These are phyloP conservation scores for Sporothrix schenckii DNA, from an alignment of 2,329 filamentous ascomycete species.

Conservation along the genomic window DNA sequence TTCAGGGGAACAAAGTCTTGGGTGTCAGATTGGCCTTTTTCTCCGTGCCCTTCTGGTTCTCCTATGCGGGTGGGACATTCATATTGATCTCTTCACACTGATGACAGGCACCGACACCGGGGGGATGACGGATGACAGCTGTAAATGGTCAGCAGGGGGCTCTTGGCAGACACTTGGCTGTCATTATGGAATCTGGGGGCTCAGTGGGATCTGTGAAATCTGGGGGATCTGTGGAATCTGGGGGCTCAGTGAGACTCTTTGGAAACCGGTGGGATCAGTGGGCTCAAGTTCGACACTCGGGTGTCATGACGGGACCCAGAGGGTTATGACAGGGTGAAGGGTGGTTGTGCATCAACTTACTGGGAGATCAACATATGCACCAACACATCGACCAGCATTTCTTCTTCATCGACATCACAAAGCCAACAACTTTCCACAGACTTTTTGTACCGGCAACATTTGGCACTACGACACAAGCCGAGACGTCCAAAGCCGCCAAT, in stretches of 20 bases:
- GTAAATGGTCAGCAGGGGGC: conserved; percentile 1
- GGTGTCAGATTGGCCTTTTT: conserved; percentile 10
- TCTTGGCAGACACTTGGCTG: neutral
- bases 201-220: conserved; percentile 2
- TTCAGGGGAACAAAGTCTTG: conserved; percentile 1
- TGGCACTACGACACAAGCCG: conserved; percentile 11
- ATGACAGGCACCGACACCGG: conserved; percentile 6
- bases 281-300: conserved; percentile 14
- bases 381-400: conserved; percentile 1
- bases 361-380: conserved; percentile 12
- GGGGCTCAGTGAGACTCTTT: neutral
- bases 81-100: conserved; percentile 12
- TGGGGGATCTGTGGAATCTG: neutral
- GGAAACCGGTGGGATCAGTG: neutral
- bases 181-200: conserved; percentile 4
- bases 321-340: neutral
- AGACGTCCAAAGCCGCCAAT: conserved; percentile 2
- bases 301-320: conserved; percentile 14
- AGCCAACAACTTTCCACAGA: conserved; percentile 9
- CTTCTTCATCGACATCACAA: conserved; percentile 5
- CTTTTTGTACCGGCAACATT: conserved; percentile 1
- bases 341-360: neutral
- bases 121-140: conserved; percentile 6
- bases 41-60: conserved; percentile 13
- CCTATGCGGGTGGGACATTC: conserved; percentile 10